Conservation (phyloP, 768 basidiomycete genomes). For the Kwoniella shandongensis region DNA sequence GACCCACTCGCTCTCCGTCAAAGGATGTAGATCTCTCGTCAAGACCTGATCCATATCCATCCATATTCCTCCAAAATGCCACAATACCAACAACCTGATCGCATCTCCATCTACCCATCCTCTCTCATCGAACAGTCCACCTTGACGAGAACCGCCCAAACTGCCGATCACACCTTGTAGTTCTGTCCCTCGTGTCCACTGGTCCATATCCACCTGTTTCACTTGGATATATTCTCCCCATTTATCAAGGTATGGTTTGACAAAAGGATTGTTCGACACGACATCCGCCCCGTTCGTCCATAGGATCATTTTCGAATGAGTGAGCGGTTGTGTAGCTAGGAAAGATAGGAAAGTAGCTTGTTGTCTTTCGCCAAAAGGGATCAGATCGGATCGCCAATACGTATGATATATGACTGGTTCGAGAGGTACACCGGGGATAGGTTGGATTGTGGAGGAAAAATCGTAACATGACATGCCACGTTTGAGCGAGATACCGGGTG, state of each 20-base stretch:
- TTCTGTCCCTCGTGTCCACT: slow-evolving; percentile 71
- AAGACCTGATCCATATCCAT: slow-evolving; percentile 95
- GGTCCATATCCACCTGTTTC: slow-evolving; percentile 65
- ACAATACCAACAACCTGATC: slow-evolving; percentile 79
- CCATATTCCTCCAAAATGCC: slow-evolving; percentile 92
- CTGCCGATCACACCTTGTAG: slow-evolving; percentile 64
- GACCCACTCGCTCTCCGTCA: slow-evolving; percentile 92
- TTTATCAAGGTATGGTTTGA: slow-evolving; percentile 62
- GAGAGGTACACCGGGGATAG: slow-evolving; percentile 31
- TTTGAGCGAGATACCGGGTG: slow-evolving; percentile 74
- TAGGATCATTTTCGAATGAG: slow-evolving; percentile 67
- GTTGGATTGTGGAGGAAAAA: slow-evolving; percentile 78
- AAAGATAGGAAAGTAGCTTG: slow-evolving; percentile 90
- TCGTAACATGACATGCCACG: slow-evolving; percentile 88
- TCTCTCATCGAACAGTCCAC: slow-evolving; percentile 64
- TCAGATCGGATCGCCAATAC: slow-evolving; percentile 90
- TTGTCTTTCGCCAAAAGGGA: slow-evolving; percentile 75
- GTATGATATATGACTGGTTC: slow-evolving; percentile 72
- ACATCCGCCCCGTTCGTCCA: slow-evolving; percentile 79
- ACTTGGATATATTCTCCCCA: slow-evolving; percentile 74
- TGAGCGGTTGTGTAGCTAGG: slow-evolving; percentile 81
- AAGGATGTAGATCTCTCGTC: slow-evolving; percentile 78
- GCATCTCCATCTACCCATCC: slow-evolving; percentile 97
- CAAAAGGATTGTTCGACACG: slow-evolving; percentile 57
- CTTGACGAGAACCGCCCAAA: slow-evolving; percentile 18